Conservation (phyloP, 1,284 basidiomycete species). For the Sanghuangporus sanghuang region DNA sequence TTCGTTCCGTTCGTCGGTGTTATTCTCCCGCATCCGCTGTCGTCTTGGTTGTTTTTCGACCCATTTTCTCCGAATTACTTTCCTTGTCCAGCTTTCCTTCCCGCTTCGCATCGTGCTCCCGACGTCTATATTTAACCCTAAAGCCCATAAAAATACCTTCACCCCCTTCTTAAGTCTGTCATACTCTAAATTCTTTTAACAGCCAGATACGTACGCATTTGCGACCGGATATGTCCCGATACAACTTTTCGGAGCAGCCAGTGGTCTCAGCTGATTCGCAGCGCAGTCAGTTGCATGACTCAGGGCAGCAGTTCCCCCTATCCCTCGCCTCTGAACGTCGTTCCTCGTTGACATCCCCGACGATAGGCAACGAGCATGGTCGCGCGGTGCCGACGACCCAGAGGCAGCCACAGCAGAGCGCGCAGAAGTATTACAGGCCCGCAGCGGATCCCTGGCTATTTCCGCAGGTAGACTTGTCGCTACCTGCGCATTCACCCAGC, state of each 20-base stretch:
- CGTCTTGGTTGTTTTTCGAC: constrained; percentile 2
- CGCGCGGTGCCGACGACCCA: background rate
- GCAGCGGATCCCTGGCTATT: constrained; percentile 3
- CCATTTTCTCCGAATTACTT: background rate
- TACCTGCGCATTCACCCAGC: constrained; percentile 1
- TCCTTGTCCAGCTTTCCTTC: constrained; percentile 10
- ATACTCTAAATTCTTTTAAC: background rate
- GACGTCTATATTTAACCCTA: background rate
- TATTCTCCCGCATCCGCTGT: constrained; percentile 13
- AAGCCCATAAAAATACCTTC: constrained; percentile 4
- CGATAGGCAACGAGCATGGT: background rate
- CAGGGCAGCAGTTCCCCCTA: background rate
- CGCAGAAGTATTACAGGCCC: background rate
- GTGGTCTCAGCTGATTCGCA: constrained; percentile 1
- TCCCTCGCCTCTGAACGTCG: constrained; percentile 4
- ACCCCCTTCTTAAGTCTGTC: background rate
- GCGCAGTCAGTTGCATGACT: constrained; percentile 2
- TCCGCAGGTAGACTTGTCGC: constrained; percentile 5
- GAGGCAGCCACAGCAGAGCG: background rate
- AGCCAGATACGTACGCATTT: background rate
- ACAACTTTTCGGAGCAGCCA: constrained; percentile 6
- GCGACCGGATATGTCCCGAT: constrained; percentile 5
- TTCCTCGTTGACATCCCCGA: background rate
- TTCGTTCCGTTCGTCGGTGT: constrained; percentile 12
- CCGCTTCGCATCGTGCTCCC: background rate